Evolutionary conservation across 2,329 filamentous ascomycete species (phyloP), one percentile per base, ranked within the genome.

Genomic region (Davidsoniella virescens): DNA sequence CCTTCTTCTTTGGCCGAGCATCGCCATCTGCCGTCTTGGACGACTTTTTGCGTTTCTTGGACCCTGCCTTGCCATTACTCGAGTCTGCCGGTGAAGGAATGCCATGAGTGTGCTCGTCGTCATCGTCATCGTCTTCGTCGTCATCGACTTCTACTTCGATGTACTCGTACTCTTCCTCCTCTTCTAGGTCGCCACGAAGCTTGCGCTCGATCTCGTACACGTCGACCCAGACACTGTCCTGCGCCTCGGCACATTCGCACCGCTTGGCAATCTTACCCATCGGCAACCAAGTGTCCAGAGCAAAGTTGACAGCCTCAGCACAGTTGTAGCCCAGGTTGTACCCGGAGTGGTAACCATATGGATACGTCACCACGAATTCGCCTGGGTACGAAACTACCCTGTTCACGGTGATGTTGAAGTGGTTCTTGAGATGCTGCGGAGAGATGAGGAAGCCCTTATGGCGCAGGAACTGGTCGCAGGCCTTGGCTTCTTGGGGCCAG

Each of bases 301-400:
- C 92, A 64, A 98, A 98, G 62, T 98, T 98, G 67, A 98, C 92
- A 6, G 92, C 94, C 63, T 98, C 92, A 25, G 92, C 92, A 65
- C 92, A 98, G 63, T 98, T 98, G 69, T 98, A 98, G 14, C 93
- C 92, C 37, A 98, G 70, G 59, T 98, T 98, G 64, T 93, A 98
- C 4, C 92, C 92, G 4, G 92, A 98, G 62, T 98, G 92, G 62
- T 98, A 98, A 18, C 92, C 92, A 59, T 96, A 98, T 0, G 92
- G 92, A 62, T 94, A 98, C 0, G 92, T 98, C 56, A 98, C 94
- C 54, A 98, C 87, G 56, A 98, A 98, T 61, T 98, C 92, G 54
- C 92, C 90, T 55, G 94, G 92, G 58, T 94, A 87, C 46, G 94
- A 93, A 10, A 96, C 85, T 55, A 93, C 76, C 60, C 87, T 90